Evolutionary conservation across 257 asterid genomes (phyloP), one percentile per base, ranked within the genome.

Genomic region (Fraxinus quadrangulata): DNA sequence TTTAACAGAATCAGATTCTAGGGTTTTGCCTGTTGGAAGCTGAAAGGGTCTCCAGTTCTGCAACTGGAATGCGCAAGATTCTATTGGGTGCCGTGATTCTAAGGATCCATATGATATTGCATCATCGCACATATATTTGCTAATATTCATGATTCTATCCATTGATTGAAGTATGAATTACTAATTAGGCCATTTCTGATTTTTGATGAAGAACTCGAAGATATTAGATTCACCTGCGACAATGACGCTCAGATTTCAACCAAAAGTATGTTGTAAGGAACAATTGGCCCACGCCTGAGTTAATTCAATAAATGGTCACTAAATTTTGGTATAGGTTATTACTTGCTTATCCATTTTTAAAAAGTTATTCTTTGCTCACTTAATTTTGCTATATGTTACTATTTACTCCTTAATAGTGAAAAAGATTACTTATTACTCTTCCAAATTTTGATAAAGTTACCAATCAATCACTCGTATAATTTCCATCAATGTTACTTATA

Each of bases 81-180:
- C 98, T 5, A 91, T 81, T 76, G 96, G 80, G 78, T 81, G 85
- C 42, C 90, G 84, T 11, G 97, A 83, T 68, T 93, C 96, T 65
- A 81, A 75, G 42, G 83, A 71, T 76, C 89, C 84, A 42, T 86
- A 92, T 0, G 98, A 83, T 96, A 92, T 90, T 66, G 81, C 79
- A 73, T 59, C 23, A 67, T 24, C 59, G 63, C 26, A 24, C 33
- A 24, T 9, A 63, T 63, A 63, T 63, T 63, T 63, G 10, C 69
- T 63, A 12, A 63, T 23, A 24, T 63, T 63, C 33, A 11, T 63
- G 33, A 63, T 10, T 23, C 34, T 63, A 63, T 63, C 69, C 34
- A 63, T 13, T 21, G 78, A 63, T 75, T 9, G 74, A 70, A 37
- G 70, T 59, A n/a, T 14, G 0, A n/a, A 31, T 54, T 70, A 6